phyloP scores from a whole-genome alignment of 2,329 filamentous ascomycete species.

The Aspergillus sp. region DNA sequence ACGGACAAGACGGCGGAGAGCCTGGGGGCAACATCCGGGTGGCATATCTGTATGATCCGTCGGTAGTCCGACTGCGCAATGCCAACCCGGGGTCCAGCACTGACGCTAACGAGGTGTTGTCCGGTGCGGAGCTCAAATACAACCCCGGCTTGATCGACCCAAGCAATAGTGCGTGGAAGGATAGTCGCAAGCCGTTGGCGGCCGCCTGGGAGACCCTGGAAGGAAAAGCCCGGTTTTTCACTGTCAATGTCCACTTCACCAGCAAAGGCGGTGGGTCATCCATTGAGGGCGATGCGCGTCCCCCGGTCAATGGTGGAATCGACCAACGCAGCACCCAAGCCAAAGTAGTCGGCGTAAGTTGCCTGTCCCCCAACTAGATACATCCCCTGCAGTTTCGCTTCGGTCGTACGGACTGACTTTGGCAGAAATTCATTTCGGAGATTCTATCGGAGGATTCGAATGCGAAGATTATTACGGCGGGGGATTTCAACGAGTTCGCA shows the following conservation, averaged over 20 bases:
- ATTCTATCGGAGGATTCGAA: constrained; percentile 57
- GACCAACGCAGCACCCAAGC: constrained; percentile 57
- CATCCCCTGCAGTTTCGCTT: not conserved
- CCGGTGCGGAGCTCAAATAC: constrained; percentile 58
- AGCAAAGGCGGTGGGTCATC: constrained; percentile 65
- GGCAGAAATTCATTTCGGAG: constrained; percentile 52
- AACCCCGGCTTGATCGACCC: constrained; percentile 70
- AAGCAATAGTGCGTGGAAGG: constrained; percentile 56
- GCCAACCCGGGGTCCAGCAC: constrained; percentile 55
- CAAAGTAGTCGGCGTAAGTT: constrained; percentile 55
- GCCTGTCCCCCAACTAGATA: not conserved
- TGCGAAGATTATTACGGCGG: constrained; percentile 59
- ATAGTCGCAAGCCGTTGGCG: constrained; percentile 64
- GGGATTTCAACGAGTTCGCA: constrained; percentile 72
- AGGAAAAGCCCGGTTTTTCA: constrained; percentile 61
- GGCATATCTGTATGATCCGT: constrained; percentile 67
- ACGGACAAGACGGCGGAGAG: constrained; percentile 63
- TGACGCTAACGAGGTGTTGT: constrained; percentile 57
- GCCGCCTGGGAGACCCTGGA: constrained; percentile 63
- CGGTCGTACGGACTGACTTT: not conserved
- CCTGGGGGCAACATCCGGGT: constrained; percentile 70
- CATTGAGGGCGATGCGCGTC: constrained; percentile 63
- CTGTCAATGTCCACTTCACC: constrained; percentile 67
- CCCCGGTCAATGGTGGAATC: constrained; percentile 65
- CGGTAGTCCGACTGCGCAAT: constrained; percentile 58